Evolutionary conservation across 179 eudicot species (phyloP).

Genomic region (Silene coronaria): DNA sequence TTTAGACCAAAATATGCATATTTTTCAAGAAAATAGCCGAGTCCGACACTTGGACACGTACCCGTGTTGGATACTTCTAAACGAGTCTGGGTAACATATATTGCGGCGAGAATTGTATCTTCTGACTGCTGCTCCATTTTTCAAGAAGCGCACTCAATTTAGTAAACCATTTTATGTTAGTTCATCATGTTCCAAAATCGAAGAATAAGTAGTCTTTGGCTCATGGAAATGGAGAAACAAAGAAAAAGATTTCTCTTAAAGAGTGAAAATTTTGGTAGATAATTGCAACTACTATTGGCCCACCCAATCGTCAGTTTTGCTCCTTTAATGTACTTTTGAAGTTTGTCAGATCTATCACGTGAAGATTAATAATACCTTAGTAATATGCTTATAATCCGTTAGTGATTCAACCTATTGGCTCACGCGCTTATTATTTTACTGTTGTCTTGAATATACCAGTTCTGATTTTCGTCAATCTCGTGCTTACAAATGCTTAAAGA

Average conservation of each 20-base stretch:
- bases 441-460: neutral
- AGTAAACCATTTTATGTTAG: neutral
- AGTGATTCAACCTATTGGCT: neutral
- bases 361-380: conserved; percentile 4
- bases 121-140: neutral
- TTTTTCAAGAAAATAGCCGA: no score
- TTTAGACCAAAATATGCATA: no score
- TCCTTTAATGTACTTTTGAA: neutral
- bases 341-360: neutral
- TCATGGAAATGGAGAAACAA: neutral
- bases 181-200: neutral
- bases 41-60: no score
- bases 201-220: neutral
- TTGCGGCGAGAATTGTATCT: neutral
- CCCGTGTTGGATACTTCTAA: no score
- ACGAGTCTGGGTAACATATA: no score
- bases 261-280: neutral
- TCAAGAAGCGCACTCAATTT: neutral
- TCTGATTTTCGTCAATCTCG: neutral
- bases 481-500: conserved; percentile 15
- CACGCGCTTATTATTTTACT: neutral
- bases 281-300: neutral
- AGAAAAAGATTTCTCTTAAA: neutral
- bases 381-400: neutral
- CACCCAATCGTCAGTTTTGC: neutral